These are phyloP conservation scores for Plectosphaerella plurivora DNA, from an alignment of 2,329 filamentous ascomycete genomes.

Conservation along the genomic window DNA sequence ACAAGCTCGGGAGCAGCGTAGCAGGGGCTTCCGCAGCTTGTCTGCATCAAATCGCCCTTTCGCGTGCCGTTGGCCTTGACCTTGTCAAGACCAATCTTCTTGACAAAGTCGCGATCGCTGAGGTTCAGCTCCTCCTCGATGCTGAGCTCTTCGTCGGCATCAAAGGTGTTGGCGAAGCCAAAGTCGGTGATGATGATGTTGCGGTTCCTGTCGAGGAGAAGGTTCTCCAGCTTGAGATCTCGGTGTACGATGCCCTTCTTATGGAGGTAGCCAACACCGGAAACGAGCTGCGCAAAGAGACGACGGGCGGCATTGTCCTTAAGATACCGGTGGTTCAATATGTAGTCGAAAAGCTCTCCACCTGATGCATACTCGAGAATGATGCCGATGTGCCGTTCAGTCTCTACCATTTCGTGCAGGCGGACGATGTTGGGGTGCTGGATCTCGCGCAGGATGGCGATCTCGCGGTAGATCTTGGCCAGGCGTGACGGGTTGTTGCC, in stretches of 20 bases:
- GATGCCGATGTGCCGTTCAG: conserved; percentile 94
- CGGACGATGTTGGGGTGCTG: conserved; percentile 96
- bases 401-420: conserved; percentile 97
- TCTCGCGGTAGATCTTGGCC: conserved; percentile 96
- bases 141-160: conserved; percentile 78
- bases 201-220: conserved; percentile 89
- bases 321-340: conserved; percentile 91
- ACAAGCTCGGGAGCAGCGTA: conserved; percentile 97
- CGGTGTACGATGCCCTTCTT: conserved; percentile 98
- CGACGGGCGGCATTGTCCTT: conserved; percentile 89
- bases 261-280: conserved; percentile 94
- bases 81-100: conserved; percentile 79
- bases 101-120: conserved; percentile 82
- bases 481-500: conserved; percentile 84
- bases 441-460: conserved; percentile 80
- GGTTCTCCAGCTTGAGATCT: conserved; percentile 93
- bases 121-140: conserved; percentile 89
- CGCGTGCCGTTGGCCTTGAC: conserved; percentile 69
- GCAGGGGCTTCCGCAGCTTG: conserved; percentile 95
- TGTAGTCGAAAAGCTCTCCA: conserved; percentile 97
- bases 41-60: conserved; percentile 96
- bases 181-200: conserved; percentile 99
- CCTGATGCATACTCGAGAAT: conserved; percentile 98
- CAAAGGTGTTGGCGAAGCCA: conserved; percentile 97
- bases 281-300: conserved; percentile 91